A percentile compares a stretch with the other conserved stretches of the same genome.
phyloP scores from a whole-genome alignment of 148 eudicot species.

The Amaranthus palmeri region DNA sequence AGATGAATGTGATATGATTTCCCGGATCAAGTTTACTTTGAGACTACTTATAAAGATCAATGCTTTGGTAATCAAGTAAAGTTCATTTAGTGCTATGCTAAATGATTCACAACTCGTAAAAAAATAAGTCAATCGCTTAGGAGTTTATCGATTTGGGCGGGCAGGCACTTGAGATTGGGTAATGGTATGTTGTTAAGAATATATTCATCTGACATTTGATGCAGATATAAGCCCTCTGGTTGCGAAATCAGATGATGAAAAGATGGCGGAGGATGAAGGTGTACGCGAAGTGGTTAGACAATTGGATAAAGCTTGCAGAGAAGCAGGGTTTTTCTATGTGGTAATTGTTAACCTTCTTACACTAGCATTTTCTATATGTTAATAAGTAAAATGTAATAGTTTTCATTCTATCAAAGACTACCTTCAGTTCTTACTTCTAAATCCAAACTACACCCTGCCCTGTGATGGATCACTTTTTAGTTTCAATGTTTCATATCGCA shows the following conservation, averaged over 20 bases:
- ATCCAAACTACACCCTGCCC: no score
- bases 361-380: not conserved
- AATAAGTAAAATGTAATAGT: not conserved
- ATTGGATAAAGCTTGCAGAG: constrained; percentile 68
- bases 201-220: not conserved
- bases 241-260: constrained; percentile 66
- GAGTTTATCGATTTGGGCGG: no score
- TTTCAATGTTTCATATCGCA: no score
- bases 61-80: not conserved
- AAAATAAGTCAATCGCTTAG: not conserved
- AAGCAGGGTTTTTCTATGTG: constrained; percentile 94
- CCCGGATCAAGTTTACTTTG: no score
- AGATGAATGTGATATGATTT: no score
- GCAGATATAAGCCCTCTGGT: constrained; percentile 66
- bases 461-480: no score
- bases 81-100: not conserved
- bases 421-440: no score
- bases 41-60: not conserved
- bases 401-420: not conserved
- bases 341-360: constrained; percentile 25
- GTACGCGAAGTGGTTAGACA: constrained; percentile 59
- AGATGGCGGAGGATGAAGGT: constrained; percentile 45
- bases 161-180: not conserved
- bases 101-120: not conserved
- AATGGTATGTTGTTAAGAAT: not conserved